phyloP scores from a whole-genome alignment of 768 basidiomycete genomes.

The Melanogaster broomeanus region DNA sequence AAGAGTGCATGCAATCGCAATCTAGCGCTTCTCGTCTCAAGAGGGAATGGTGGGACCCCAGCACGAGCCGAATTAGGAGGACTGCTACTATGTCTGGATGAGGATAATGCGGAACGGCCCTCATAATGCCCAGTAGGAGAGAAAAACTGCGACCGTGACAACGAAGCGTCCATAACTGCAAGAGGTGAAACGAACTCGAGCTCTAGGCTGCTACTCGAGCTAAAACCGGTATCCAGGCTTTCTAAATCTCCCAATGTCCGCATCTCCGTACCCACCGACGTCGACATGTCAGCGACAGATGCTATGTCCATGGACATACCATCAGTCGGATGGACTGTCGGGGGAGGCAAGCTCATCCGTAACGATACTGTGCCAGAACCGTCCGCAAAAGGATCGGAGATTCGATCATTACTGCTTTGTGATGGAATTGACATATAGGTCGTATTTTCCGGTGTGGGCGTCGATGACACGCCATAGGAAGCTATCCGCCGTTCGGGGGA shows the following conservation, averaged over 20 bases:
- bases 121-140: slow-evolving; percentile 22
- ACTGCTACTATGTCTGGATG: background rate
- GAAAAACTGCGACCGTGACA: slow-evolving; percentile 2
- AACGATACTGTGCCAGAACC: slow-evolving; percentile 8
- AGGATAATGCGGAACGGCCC: background rate
- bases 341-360: slow-evolving; percentile 4
- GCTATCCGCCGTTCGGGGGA: background rate
- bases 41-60: slow-evolving; percentile 1
- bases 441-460: background rate
- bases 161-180: background rate
- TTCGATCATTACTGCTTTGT: slow-evolving; percentile 6
- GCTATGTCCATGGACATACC: slow-evolving; percentile 8
- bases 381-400: slow-evolving; percentile 21
- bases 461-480: background rate
- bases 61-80: background rate
- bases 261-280: background rate
- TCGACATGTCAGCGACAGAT: background rate
- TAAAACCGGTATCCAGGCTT: background rate
- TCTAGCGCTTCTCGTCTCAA: slow-evolving; percentile 9
- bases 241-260: background rate
- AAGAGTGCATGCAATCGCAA: slow-evolving; percentile 16
- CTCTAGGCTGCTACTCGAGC: slow-evolving; percentile 20
- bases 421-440: slow-evolving; percentile 8
- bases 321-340: slow-evolving; percentile 6
- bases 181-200: slow-evolving; percentile 15